Evolutionary conservation across 192 early-diverging fungal genomes (phyloP).

Genomic region (Diversispora epigaea): DNA sequence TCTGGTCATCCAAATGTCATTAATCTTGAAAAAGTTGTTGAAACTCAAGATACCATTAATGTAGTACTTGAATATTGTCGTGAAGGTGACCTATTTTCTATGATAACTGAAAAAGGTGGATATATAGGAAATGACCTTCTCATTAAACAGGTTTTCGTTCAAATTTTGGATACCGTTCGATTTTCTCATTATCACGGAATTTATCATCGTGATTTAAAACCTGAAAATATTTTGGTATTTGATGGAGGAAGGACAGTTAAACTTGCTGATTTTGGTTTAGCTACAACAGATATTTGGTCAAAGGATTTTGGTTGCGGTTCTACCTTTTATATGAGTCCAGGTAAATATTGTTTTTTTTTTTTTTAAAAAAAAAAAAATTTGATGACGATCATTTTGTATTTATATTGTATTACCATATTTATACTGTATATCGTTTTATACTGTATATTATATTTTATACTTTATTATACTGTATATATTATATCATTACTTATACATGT

Average conservation of each 20-base stretch:
- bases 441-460: not conserved
- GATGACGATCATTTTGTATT: too few relatives aligned
- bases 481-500: not conserved
- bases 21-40: constrained; percentile 63
- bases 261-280: constrained; percentile 93
- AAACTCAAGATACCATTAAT: constrained; percentile 59
- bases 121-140: constrained; percentile 70
- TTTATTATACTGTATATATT: not conserved
- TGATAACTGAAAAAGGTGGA: constrained; percentile 78
- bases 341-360: constrained; percentile 37
- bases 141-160: constrained; percentile 76
- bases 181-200: constrained; percentile 68
- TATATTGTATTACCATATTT: constrained; percentile 6
- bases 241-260: constrained; percentile 67
- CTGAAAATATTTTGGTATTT: constrained; percentile 76
- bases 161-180: constrained; percentile 80
- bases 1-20: constrained; percentile 69
- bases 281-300: constrained; percentile 67
- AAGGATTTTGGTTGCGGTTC: constrained; percentile 68
- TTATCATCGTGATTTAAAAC: constrained; percentile 79
- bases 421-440: too few relatives aligned
- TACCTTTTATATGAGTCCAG: constrained; percentile 58
- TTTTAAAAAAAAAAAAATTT: not conserved
- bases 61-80: constrained; percentile 74
- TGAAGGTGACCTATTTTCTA: constrained; percentile 93